A percentile compares a stretch with the other conserved stretches of the same genome.
These are phyloP conservation scores for Kokia cookei DNA, from an alignment of 441 rosid species.

Conservation along the genomic window DNA sequence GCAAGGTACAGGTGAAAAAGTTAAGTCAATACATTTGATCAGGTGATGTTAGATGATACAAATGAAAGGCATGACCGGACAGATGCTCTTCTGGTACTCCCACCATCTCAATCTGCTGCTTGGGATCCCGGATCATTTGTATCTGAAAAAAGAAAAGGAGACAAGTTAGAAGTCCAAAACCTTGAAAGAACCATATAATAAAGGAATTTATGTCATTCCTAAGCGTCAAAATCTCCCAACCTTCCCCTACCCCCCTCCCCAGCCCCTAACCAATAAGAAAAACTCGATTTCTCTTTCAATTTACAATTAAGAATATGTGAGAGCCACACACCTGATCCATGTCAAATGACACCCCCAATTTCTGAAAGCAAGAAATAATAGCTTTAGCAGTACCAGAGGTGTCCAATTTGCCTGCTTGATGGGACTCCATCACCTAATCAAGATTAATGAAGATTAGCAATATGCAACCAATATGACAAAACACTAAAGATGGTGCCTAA, in stretches of 20 bases:
- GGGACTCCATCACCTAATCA: slow-evolving; percentile 86
- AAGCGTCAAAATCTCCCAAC: neutral
- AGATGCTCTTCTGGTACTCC: slow-evolving; percentile 87
- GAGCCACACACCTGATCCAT: slow-evolving; percentile 51
- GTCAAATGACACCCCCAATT: slow-evolving; percentile 75
- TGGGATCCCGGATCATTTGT: slow-evolving; percentile 76
- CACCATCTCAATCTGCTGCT: slow-evolving; percentile 68
- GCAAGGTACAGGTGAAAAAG: neutral
- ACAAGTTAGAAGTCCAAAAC: neutral
- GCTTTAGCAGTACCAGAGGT: slow-evolving; percentile 93
- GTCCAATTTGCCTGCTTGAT: slow-evolving; percentile 84
- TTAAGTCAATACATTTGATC: slow-evolving; percentile 59
- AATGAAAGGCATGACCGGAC: slow-evolving; percentile 85
- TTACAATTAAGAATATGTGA: neutral
- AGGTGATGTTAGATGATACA: slow-evolving; percentile 82
- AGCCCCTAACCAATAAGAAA: neutral
- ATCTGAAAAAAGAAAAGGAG: slow-evolving; percentile 26
- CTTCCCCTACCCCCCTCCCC: neutral
- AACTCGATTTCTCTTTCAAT: neutral
- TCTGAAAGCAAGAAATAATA: slow-evolving; percentile 83
- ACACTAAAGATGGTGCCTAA: neutral
- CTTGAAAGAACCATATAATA: neutral
- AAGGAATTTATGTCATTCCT: neutral
- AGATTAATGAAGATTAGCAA: neutral
- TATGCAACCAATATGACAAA: neutral